Percentiles rank a stretch among this genome's conserved stretches.
These are phyloP conservation scores for Diaporthe ilicicola DNA, from an alignment of 2,329 filamentous ascomycete genomes.

Conservation along the genomic window DNA sequence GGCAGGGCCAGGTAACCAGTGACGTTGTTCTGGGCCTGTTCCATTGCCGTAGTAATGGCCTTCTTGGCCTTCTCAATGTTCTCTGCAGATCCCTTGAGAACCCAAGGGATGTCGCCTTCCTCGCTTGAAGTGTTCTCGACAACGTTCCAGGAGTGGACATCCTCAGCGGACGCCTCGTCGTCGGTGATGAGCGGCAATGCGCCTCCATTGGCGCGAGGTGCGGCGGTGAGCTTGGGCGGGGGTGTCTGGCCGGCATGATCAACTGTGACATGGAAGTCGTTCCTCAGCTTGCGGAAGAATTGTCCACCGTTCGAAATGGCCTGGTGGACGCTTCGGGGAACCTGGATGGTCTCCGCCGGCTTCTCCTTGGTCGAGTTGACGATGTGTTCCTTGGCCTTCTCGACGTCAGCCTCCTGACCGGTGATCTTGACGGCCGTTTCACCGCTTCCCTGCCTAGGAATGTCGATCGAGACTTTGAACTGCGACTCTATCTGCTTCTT, in stretches of 20 bases:
- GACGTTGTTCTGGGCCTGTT: slow-evolving; percentile 74
- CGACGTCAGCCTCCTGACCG: slow-evolving; percentile 80
- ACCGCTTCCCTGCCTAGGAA: slow-evolving; percentile 87
- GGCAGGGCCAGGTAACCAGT: slow-evolving; percentile 90
- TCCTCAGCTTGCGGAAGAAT: slow-evolving; percentile 90
- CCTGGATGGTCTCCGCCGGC: slow-evolving; percentile 84
- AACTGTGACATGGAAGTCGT: slow-evolving; percentile 86
- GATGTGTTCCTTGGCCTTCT: slow-evolving; percentile 88
- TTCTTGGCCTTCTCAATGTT: slow-evolving; percentile 84
- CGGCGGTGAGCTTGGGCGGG: slow-evolving; percentile 72
- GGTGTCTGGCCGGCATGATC: slow-evolving; percentile 86
- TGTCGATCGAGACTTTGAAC: slow-evolving; percentile 87
- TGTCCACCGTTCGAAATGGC: slow-evolving; percentile 79
- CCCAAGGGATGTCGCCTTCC: slow-evolving; percentile 85
- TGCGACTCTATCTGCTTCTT: slow-evolving; percentile 86
- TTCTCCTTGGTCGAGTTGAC: slow-evolving; percentile 81
- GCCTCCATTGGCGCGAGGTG: slow-evolving; percentile 65
- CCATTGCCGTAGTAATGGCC: slow-evolving; percentile 75
- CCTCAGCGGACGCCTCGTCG: slow-evolving; percentile 70
- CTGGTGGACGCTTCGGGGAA: slow-evolving; percentile 87
- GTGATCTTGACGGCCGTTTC: slow-evolving; percentile 87
- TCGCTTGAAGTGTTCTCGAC: slow-evolving; percentile 70
- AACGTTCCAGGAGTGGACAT: slow-evolving; percentile 84
- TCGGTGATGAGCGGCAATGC: slow-evolving; percentile 93
- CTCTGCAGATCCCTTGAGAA: slow-evolving; percentile 81